Evolutionary conservation across 352 stramenopile genomes (phyloP).

Genomic region (Phytophthora hybrid): DNA sequence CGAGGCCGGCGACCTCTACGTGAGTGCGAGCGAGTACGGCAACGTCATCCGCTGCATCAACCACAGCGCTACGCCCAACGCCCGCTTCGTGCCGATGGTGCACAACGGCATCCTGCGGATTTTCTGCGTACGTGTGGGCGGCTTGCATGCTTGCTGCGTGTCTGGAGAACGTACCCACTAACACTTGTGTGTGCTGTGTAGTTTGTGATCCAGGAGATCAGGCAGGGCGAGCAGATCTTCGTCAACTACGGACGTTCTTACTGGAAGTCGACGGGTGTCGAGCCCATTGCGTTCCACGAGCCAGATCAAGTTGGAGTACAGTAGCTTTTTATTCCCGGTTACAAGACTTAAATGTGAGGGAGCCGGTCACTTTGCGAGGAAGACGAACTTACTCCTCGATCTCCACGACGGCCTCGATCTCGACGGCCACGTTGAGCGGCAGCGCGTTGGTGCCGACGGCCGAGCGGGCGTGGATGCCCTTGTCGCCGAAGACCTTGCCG

Average conservation of each 20-base stretch:
- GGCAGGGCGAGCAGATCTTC: conserved; percentile 69
- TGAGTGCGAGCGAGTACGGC: conserved; percentile 75
- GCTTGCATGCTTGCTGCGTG: background rate
- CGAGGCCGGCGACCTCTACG: conserved; percentile 68
- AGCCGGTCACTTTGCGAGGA: conserved; percentile 6
- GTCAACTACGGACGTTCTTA: conserved; percentile 79
- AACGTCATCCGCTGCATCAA: conserved; percentile 86
- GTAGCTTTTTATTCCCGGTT: conserved; percentile 32
- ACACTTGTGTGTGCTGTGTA: conserved; percentile 32
- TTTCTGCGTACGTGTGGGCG: conserved; percentile 66
- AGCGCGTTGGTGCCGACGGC: conserved; percentile 97
- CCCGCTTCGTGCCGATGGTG: conserved; percentile 73
- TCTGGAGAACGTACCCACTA: background rate
- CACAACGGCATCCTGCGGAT: conserved; percentile 74
- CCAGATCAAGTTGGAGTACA: conserved; percentile 24
- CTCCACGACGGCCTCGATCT: conserved; percentile 98
- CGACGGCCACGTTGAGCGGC: conserved; percentile 96
- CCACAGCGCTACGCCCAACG: conserved; percentile 69
- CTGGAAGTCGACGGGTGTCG: conserved; percentile 70
- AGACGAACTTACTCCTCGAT: conserved; percentile 78
- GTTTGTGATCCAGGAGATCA: conserved; percentile 61
- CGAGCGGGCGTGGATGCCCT: conserved; percentile 92
- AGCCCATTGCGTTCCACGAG: conserved; percentile 53
- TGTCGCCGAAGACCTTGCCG: conserved; percentile 91
- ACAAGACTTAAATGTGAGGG: conserved; percentile 24